Conservation (phyloP, 2,329 filamentous ascomycete genomes). For the Aspergillus aculeatinus region DNA sequence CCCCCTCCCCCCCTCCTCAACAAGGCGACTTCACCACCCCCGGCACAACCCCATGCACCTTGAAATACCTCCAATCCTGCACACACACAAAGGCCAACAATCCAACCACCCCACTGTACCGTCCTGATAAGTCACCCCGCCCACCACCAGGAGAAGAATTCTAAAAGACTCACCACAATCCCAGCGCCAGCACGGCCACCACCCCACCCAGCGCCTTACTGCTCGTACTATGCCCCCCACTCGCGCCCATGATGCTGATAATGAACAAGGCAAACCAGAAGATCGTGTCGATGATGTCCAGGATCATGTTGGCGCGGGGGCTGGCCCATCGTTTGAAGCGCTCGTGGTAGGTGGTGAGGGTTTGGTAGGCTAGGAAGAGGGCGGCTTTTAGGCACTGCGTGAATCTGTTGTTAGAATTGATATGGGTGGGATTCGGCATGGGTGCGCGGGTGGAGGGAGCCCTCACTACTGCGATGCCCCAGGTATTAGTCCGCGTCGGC, state of each 20-base stretch:
- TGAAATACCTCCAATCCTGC: constrained; percentile 14
- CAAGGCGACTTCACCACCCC: background rate
- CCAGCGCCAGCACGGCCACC: constrained; percentile 14
- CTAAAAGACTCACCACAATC: constrained; percentile 16
- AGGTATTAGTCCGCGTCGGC: constrained; percentile 18
- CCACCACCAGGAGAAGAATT: no score
- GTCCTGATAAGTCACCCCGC: background rate
- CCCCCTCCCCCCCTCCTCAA: no score
- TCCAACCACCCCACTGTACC: constrained; percentile 8
- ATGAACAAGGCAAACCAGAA: constrained; percentile 29
- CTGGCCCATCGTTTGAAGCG: constrained; percentile 25
- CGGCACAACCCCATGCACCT: constrained; percentile 11
- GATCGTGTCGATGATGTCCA: constrained; percentile 26
- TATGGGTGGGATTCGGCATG: no score
- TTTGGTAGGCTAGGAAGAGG: constrained; percentile 25
- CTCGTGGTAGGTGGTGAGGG: constrained; percentile 17
- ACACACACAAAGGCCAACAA: constrained; percentile 19
- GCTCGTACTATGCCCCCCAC: constrained; percentile 8
- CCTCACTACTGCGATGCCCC: constrained; percentile 22
- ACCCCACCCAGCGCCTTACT: constrained; percentile 23
- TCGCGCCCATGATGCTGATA: constrained; percentile 21
- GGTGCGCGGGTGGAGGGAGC: background rate
- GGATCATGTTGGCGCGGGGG: constrained; percentile 20
- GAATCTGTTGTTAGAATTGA: background rate
- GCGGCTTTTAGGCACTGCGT: constrained; percentile 23